A percentile compares a stretch with the other conserved stretches of the same genome.
These are phyloP conservation scores for Diplodia sapinea DNA, from an alignment of 2,329 filamentous ascomycete species.

Conservation along the genomic window DNA sequence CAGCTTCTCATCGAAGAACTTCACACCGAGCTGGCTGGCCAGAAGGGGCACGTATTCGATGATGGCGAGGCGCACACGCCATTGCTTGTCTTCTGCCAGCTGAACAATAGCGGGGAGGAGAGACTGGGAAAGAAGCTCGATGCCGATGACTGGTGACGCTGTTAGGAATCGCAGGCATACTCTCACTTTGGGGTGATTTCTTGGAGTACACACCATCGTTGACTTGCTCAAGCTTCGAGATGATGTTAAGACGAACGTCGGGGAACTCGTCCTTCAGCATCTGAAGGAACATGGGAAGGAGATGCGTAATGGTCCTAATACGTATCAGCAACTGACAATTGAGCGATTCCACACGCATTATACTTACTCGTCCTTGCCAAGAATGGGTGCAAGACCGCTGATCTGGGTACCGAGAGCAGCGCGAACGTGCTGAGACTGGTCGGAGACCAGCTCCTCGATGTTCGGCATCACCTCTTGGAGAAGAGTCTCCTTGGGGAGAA, in stretches of 20 bases:
- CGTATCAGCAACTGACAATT: constrained; percentile 17
- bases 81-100: constrained; percentile 98
- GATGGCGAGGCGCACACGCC: constrained; percentile 95
- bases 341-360: constrained; percentile 28
- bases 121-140: constrained; percentile 94
- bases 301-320: constrained; percentile 85
- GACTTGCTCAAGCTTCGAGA: constrained; percentile 98
- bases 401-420: constrained; percentile 96
- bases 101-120: constrained; percentile 97
- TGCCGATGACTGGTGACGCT: constrained; percentile 78
- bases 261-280: constrained; percentile 99
- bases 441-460: constrained; percentile 93
- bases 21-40: constrained; percentile 91
- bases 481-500: constrained; percentile 85
- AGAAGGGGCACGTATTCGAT: constrained; percentile 99
- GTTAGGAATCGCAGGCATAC: constrained; percentile 8
- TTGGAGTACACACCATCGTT: constrained; percentile 74
- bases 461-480: constrained; percentile 96
- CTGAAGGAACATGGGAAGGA: constrained; percentile 97
- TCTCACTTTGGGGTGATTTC: neutral
- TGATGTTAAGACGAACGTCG: constrained; percentile 97
- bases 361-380: constrained; percentile 94
- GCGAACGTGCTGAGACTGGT: constrained; percentile 95
- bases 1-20: constrained; percentile 98
- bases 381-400: constrained; percentile 91